Conservation (phyloP, 2,329 filamentous ascomycete species). For the Pseudocercospora fijiensis region DNA sequence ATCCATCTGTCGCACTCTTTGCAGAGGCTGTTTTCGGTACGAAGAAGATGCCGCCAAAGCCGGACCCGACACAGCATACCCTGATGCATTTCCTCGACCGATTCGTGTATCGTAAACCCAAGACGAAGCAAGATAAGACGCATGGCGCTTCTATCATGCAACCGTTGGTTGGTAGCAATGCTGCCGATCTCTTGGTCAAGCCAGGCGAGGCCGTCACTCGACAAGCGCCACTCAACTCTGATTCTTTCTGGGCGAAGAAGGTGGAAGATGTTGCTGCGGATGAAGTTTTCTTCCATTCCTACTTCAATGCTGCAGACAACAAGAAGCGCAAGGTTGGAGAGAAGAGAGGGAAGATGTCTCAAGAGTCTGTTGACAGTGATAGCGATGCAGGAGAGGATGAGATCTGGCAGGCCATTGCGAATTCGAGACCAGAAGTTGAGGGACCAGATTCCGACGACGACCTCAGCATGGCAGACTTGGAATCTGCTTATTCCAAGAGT, state of each 20-base stretch:
- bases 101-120: conserved; percentile 96
- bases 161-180: conserved; percentile 68
- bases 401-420: conserved; percentile 88
- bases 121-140: conserved; percentile 59
- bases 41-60: conserved; percentile 75
- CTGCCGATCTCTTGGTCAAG: conserved; percentile 61
- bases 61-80: conserved; percentile 84
- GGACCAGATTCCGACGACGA: conserved; percentile 60
- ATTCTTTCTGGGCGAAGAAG: conserved; percentile 89
- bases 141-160: conserved; percentile 96
- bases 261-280: conserved; percentile 83
- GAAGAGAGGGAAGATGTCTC: conserved; percentile 54
- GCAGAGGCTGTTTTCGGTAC: conserved; percentile 66
- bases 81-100: conserved; percentile 95
- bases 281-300: conserved; percentile 97
- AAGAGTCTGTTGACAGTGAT: conserved; percentile 45
- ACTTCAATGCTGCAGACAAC: conserved; percentile 71
- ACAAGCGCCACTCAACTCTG: conserved; percentile 70
- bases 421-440: conserved; percentile 74
- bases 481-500: conserved; percentile 40
- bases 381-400: conserved; percentile 58
- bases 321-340: conserved; percentile 55
- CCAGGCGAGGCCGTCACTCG: conserved; percentile 47
- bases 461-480: conserved; percentile 51
- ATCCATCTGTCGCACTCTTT: conserved; percentile 87